phyloP scores from a whole-genome alignment of 257 asterid genomes.

The Solanum sitiens region DNA sequence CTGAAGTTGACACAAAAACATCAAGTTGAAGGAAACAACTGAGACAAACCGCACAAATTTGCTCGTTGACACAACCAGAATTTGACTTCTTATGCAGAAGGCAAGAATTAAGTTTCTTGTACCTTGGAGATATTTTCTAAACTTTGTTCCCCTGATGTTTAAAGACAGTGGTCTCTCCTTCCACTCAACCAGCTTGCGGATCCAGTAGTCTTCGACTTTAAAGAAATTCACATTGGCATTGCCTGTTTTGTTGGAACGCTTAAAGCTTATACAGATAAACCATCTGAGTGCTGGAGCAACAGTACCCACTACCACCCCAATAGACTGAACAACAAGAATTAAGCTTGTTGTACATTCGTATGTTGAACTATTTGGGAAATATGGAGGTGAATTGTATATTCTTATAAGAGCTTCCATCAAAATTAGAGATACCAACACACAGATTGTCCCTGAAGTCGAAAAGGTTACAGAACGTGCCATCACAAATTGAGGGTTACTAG shows the following conservation, averaged over 20 bases:
- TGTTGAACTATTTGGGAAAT: not conserved
- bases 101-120: conserved; percentile 16
- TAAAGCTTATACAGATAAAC: conserved; percentile 4
- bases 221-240: not conserved
- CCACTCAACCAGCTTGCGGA: conserved; percentile 29
- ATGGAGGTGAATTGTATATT: not conserved
- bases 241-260: not conserved
- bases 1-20: conserved; percentile 2
- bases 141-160: conserved; percentile 13
- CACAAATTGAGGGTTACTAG: conserved; percentile 11
- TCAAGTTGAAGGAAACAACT: conserved; percentile 6
- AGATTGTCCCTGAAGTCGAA: conserved; percentile 17
- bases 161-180: conserved; percentile 18
- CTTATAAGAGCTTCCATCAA: conserved; percentile 17
- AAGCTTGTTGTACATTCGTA: conserved; percentile 19
- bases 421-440: conserved; percentile 9
- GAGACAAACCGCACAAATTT: conserved; percentile 16
- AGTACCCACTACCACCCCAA: conserved; percentile 22
- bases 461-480: conserved; percentile 32
- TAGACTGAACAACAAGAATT: conserved; percentile 17
- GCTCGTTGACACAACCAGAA: conserved; percentile 13
- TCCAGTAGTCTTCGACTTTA: conserved; percentile 28
- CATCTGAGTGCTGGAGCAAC: conserved; percentile 27
- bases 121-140: conserved; percentile 21
- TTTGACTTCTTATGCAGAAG: conserved; percentile 18